phyloP scores from a whole-genome alignment of 768 basidiomycete genomes.

The Mrakia blollopis region DNA sequence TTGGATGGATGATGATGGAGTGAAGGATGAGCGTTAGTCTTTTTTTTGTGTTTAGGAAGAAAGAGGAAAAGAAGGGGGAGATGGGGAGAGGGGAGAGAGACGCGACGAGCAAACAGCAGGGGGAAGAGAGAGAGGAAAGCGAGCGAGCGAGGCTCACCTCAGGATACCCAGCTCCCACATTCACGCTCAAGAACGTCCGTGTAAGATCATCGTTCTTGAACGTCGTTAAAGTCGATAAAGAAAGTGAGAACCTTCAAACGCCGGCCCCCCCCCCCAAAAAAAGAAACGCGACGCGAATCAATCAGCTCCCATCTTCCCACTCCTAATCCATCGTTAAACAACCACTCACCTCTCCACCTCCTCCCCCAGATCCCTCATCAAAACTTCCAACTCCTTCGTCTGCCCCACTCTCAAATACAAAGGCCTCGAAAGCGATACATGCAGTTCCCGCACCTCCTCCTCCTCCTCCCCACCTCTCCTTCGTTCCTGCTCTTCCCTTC shows the following conservation, averaged over 20 bases:
- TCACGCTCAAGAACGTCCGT: conserved; percentile 23
- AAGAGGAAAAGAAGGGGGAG: too few species aligned
- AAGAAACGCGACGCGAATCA: background rate
- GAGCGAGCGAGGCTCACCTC: background rate
- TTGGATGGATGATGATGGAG: too few species aligned
- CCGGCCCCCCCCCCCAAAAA: too few species aligned
- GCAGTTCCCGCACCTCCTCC: conserved; percentile 9
- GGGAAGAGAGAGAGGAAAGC: background rate
- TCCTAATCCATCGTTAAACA: background rate
- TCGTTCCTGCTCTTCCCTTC: background rate
- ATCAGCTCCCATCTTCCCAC: background rate
- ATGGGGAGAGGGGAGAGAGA: background rate
- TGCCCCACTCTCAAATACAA: conserved; percentile 24
- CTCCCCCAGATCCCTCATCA: conserved; percentile 1
- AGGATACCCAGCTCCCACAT: conserved; percentile 24
- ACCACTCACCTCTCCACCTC: background rate
- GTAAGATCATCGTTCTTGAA: conserved; percentile 29
- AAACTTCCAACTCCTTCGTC: background rate
- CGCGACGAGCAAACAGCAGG: too few species aligned
- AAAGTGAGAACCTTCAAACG: background rate
- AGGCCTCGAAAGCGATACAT: conserved; percentile 19
- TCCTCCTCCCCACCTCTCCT: background rate
- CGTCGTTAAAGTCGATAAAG: conserved; percentile 3
- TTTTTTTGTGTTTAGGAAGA: background rate
- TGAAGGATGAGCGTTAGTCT: background rate